Evolutionary conservation across 371 early-diverging fungal genomes (phyloP), one percentile per base, ranked within the genome.

Genomic region (Zychaea mexicana): DNA sequence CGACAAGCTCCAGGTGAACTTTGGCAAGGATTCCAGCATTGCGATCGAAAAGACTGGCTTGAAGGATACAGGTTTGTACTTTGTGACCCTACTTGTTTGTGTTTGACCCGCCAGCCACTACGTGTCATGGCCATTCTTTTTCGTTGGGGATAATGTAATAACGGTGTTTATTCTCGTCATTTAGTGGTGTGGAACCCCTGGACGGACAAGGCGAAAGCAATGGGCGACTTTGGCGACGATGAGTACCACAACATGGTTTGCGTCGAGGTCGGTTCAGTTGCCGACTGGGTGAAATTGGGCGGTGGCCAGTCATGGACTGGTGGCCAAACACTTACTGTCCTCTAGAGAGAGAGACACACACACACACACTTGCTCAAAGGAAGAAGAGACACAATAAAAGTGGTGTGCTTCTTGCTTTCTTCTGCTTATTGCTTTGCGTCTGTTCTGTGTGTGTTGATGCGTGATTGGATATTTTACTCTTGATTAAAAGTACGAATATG

Each of bases 151-250:
- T n/a, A n/a, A n/a, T n/a, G n/a, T n/a, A 10, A 42, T 42, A 8
- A 39, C 15, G 10, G 39, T 3, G n/a, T 39, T 39, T 39, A n/a
- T 39, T 39, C 3, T 39, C 2, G 4, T 6, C 3, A 12, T 36
- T 46, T 79, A 83, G 97, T 97, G 52, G 91, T 98, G 32, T 98
- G 98, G 98, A 98, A 98, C 67, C 96, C 96, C 9, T 97, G 97
- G 97, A 78, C 79, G 17, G 95, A 94, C 31, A 95, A 94, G 79
- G 88, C 97, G 12, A 82, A 85, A 53, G 88, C 77, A 24, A 93
- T 97, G 93, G 84, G 84, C 17, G 98, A 98, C 70, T 94, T 97
- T 76, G 94, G 81, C 26, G 88, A 96, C 71, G 87, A 85, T 36
- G 92, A 90, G 73, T 96, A 90, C 69, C 76, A 86, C 38, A 70